Evolutionary conservation across 805 yeast species (phyloP).

Genomic region (Hanseniaspora valbyensis): DNA sequence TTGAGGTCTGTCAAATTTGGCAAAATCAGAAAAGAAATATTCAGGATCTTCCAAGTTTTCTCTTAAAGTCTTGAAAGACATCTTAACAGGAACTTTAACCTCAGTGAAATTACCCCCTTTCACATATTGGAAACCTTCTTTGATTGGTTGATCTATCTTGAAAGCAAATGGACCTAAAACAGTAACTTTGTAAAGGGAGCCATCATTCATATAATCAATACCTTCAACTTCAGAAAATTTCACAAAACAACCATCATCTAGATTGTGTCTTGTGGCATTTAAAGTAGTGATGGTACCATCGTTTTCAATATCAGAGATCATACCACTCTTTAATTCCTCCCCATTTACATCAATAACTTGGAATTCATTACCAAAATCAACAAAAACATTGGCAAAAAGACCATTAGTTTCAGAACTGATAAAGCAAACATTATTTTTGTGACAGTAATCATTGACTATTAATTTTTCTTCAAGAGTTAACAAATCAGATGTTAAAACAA

Average conservation of each 20-base stretch:
- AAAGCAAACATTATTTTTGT: conserved; percentile 60
- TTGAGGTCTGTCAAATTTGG: conserved; percentile 84
- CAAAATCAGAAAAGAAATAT: conserved; percentile 71
- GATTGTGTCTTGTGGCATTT: conserved; percentile 85
- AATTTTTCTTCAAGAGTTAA: conserved; percentile 62
- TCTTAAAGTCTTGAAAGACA: conserved; percentile 52
- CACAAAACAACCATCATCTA: conserved; percentile 85
- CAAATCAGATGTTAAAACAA: conserved; percentile 67
- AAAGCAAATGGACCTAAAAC: conserved; percentile 94
- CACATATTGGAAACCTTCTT: conserved; percentile 36
- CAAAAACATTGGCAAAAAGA: conserved; percentile 76
- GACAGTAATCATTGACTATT: conserved; percentile 64
- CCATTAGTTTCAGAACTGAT: conserved; percentile 79
- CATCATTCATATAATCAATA: conserved; percentile 60
- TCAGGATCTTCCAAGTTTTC: conserved; percentile 70
- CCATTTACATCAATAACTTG: conserved; percentile 78
- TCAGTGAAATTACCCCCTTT: conserved; percentile 88
- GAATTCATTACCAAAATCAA: conserved; percentile 78
- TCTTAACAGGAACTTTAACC: conserved; percentile 67
- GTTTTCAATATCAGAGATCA: conserved; percentile 75
- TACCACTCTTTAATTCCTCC: conserved; percentile 81
- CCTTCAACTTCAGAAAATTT: conserved; percentile 82
- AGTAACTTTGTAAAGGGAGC: conserved; percentile 59
- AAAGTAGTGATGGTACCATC: conserved; percentile 89
- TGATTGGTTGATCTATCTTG: conserved; percentile 39